A percentile compares a stretch with the other conserved stretches of the same genome.
phyloP scores from a whole-genome alignment of 345 rosid genomes.

The Nasturtium officinale region DNA sequence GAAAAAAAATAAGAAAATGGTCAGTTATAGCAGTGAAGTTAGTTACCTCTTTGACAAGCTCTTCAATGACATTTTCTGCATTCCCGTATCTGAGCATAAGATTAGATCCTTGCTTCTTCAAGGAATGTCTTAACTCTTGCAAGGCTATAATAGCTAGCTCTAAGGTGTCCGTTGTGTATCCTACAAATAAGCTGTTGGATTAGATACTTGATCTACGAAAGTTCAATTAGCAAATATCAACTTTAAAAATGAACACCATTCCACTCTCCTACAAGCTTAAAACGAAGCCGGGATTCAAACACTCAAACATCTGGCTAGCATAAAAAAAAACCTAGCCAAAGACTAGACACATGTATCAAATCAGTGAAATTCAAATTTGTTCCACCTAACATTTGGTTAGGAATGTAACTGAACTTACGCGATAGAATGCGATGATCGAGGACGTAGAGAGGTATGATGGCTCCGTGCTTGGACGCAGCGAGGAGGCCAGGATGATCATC shows the following conservation, averaged over 20 bases:
- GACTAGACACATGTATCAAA: neutral
- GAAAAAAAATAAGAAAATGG: conserved; percentile 7
- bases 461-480: conserved; percentile 48
- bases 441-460: conserved; percentile 75
- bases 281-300: neutral
- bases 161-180: conserved; percentile 72
- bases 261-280: neutral
- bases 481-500: conserved; percentile 84
- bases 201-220: conserved; percentile 8
- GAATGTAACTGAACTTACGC: conserved; percentile 46
- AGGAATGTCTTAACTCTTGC: conserved; percentile 60
- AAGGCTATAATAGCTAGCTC: conserved; percentile 68
- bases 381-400: neutral
- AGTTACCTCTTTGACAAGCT: conserved; percentile 65
- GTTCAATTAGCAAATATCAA: neutral
- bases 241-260: neutral
- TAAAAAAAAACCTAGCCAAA: neutral
- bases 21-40: neutral
- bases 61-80: conserved; percentile 61
- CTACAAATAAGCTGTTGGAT: conserved; percentile 45
- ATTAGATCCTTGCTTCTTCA: conserved; percentile 69
- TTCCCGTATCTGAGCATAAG: conserved; percentile 78
- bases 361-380: neutral
- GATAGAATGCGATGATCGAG: conserved; percentile 76
- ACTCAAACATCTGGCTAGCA: neutral